These are phyloP conservation scores for Trifolium fragiferum DNA, from an alignment of 306 rosid species.

Conservation along the genomic window DNA sequence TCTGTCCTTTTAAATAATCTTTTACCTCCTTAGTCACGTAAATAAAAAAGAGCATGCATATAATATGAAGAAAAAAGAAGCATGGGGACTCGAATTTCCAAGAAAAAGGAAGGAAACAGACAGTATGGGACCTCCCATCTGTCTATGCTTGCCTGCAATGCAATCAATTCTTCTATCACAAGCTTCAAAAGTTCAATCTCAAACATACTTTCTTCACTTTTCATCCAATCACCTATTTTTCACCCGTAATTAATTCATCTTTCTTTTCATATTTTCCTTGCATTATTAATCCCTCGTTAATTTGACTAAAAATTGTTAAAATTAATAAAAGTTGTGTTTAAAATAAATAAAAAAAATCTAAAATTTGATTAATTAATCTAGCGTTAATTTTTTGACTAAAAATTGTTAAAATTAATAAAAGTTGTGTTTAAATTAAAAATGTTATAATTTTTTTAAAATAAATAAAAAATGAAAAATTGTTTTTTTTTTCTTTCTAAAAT, in stretches of 20 bases:
- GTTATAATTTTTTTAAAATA: too few species aligned
- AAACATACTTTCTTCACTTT: background rate
- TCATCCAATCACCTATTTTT: background rate
- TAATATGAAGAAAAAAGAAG: conserved; percentile 3
- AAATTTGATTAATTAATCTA: too few species aligned
- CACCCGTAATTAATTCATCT: background rate
- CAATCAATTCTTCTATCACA: conserved; percentile 31
- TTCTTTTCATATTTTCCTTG: background rate
- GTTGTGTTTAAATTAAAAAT: too few species aligned
- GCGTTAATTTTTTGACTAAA: too few species aligned
- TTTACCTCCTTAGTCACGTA: conserved; percentile 79
- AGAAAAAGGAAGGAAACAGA: conserved; percentile 26
- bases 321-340: too few species aligned
- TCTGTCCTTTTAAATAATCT: conserved; percentile 54
- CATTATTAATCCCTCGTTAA: too few species aligned
- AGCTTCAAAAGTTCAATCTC: conserved; percentile 16
- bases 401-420: too few species aligned
- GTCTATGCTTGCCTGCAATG: conserved; percentile 17
- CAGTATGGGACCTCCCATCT: conserved; percentile 39
- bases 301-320: too few species aligned
- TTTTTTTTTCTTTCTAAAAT: too few species aligned
- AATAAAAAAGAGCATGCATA: conserved; percentile 48
- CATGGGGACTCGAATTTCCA: conserved; percentile 50
- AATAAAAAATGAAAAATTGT: too few species aligned
- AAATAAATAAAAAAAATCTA: too few species aligned